Percentiles rank a stretch among this genome's conserved stretches.
These are phyloP conservation scores for Chlamydomonas applanata DNA, from an alignment of 139 green algal genomes.

Conservation along the genomic window DNA sequence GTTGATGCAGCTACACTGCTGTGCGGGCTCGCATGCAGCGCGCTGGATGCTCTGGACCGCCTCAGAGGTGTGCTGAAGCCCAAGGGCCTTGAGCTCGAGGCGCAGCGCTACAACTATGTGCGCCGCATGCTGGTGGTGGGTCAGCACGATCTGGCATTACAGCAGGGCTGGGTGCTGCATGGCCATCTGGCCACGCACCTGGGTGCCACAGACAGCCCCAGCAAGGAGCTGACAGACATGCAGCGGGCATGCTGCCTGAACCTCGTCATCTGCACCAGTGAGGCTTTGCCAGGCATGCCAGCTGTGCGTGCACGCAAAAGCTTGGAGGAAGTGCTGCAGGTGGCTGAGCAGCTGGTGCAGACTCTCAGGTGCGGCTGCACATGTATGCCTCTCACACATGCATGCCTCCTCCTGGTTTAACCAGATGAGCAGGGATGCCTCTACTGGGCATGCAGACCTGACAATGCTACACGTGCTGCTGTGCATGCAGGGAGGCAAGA, in stretches of 20 bases:
- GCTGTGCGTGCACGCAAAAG: slow-evolving; percentile 15
- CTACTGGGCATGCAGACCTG: too few species aligned
- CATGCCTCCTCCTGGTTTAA: too few species aligned
- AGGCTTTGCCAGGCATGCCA: slow-evolving; percentile 8
- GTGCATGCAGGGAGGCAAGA: not conserved
- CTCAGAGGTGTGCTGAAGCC: slow-evolving; percentile 18
- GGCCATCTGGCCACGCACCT: not conserved
- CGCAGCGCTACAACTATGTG: slow-evolving; percentile 34
- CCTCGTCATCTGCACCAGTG: slow-evolving; percentile 22
- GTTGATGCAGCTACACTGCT: not conserved
- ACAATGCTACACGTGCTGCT: too few species aligned
- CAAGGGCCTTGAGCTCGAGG: slow-evolving; percentile 17
- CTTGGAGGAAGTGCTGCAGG: not conserved
- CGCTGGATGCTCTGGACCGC: slow-evolving; percentile 25
- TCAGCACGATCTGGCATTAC: slow-evolving; percentile 15
- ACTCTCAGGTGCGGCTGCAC: too few species aligned
- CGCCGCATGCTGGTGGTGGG: slow-evolving; percentile 24
- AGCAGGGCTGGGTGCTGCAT: slow-evolving; percentile 27
- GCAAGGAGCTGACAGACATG: slow-evolving; percentile 13
- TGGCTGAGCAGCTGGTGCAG: too few species aligned
- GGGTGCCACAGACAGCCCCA: slow-evolving; percentile 5
- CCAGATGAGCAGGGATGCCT: too few species aligned
- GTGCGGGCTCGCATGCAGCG: slow-evolving; percentile 1
- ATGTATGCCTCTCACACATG: too few species aligned
- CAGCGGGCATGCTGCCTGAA: slow-evolving; percentile 3